phyloP scores from a whole-genome alignment of 2,329 filamentous ascomycete genomes.

The Exophiala sp. region DNA sequence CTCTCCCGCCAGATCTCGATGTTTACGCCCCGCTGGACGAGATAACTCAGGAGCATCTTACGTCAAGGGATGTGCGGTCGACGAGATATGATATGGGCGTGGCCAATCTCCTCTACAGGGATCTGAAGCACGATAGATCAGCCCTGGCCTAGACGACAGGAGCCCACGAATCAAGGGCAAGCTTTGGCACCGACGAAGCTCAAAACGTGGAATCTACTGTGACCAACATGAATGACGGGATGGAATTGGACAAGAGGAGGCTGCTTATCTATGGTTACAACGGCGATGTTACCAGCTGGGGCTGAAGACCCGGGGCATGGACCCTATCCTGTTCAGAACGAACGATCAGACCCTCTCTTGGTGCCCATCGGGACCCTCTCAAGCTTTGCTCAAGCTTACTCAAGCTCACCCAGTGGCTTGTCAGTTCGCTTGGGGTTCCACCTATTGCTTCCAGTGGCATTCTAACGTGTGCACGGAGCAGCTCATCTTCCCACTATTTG shows the following conservation, averaged over 20 bases:
- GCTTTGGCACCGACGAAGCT: too few species aligned
- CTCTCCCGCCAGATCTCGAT: too few species aligned
- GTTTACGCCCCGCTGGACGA: neutral
- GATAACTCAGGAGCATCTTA: neutral
- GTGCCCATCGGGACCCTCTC: neutral
- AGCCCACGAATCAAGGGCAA: neutral
- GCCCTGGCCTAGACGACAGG: neutral
- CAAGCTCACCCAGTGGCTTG: neutral
- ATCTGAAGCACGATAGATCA: neutral
- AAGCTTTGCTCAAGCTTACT: constrained; percentile 6
- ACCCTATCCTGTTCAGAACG: neutral
- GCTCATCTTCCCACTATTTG: too few species aligned
- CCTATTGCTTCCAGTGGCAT: neutral
- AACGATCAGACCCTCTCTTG: neutral
- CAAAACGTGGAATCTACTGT: too few species aligned
- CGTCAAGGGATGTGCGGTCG: too few species aligned
- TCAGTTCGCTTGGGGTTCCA: too few species aligned
- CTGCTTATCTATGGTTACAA: constrained; percentile 2
- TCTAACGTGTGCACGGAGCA: too few species aligned
- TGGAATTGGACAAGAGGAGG: constrained; percentile 5
- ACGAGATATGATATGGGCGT: too few species aligned
- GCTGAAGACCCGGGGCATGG: neutral
- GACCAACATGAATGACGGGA: constrained; percentile 4
- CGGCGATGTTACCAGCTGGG: neutral
- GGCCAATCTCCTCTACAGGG: too few species aligned